Conservation (phyloP, 768 basidiomycete species). For the Mycena galericulata region DNA sequence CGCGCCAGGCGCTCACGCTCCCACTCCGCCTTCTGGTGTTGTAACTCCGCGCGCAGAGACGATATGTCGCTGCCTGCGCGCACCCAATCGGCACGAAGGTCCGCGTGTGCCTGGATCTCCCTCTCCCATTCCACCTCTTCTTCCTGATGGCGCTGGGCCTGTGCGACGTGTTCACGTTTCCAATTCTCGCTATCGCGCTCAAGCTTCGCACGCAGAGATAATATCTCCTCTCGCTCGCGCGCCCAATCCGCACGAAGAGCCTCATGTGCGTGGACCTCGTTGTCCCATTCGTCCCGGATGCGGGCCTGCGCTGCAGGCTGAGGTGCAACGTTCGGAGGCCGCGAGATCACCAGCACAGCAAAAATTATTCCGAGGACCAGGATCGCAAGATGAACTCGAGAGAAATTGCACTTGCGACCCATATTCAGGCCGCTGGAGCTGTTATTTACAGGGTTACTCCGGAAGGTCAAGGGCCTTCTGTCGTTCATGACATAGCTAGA, state of each 20-base stretch:
- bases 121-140: constrained; percentile 16
- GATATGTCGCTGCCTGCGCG: background rate
- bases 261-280: constrained; percentile 16
- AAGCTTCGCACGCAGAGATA: constrained; percentile 12
- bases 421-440: constrained; percentile 11
- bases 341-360: constrained; percentile 15
- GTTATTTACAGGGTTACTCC: constrained; percentile 10
- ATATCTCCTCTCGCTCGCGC: constrained; percentile 14
- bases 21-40: constrained; percentile 17
- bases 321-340: constrained; percentile 3
- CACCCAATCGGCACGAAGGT: constrained; percentile 12
- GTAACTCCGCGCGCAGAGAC: constrained; percentile 11
- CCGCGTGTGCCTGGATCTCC: constrained; percentile 20
- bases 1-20: constrained; percentile 17
- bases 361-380: constrained; percentile 16
- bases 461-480: constrained; percentile 4
- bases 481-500: constrained; percentile 11
- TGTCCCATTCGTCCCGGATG: constrained; percentile 18
- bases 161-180: constrained; percentile 9
- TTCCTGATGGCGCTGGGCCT: constrained; percentile 11
- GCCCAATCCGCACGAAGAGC: constrained; percentile 16
- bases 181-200: constrained; percentile 7
- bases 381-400: constrained; percentile 18
- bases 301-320: constrained; percentile 8
- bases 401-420: constrained; percentile 14